phyloP scores from a whole-genome alignment of 2,329 filamentous ascomycete species.

The Trichoderma aggressivum region DNA sequence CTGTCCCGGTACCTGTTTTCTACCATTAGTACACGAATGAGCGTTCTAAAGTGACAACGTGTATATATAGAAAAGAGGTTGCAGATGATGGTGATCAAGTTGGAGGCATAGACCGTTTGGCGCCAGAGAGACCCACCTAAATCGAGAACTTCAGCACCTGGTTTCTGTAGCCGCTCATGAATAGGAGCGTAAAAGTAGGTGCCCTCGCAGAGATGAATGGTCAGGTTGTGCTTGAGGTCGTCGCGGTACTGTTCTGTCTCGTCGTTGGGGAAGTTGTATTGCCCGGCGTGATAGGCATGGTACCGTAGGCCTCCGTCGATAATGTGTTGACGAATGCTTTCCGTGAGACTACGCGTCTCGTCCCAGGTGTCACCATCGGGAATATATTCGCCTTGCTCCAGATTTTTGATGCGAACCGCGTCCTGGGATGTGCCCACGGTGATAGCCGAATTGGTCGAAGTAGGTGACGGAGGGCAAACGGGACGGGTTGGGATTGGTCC shows the following conservation, averaged over 20 bases:
- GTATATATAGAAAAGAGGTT: neutral
- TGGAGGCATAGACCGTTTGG: neutral
- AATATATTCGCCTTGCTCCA: conserved; percentile 33
- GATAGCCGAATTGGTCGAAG: conserved; percentile 29
- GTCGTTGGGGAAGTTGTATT: conserved; percentile 44
- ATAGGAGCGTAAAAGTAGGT: conserved; percentile 45
- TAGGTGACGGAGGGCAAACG: conserved; percentile 27
- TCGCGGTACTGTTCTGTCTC: conserved; percentile 42
- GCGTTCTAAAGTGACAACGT: neutral
- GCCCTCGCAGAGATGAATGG: conserved; percentile 38
- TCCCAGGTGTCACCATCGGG: conserved; percentile 25
- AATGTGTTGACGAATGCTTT: conserved; percentile 43
- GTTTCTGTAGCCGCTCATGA: conserved; percentile 34
- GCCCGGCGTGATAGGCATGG: conserved; percentile 41
- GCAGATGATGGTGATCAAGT: neutral
- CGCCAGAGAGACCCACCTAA: conserved; percentile 36
- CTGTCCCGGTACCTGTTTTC: conserved; percentile 46
- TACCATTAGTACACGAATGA: conserved; percentile 3
- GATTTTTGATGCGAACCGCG: conserved; percentile 30
- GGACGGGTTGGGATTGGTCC: neutral
- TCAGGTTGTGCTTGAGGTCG: conserved; percentile 41
- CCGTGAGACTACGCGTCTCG: conserved; percentile 41
- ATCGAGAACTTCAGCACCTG: conserved; percentile 45
- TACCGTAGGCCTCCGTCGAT: conserved; percentile 41
- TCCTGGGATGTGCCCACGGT: conserved; percentile 33